Base-by-base conservation (phyloP, 140 eudicot species). In the Bidens hawaiensis region DNA sequence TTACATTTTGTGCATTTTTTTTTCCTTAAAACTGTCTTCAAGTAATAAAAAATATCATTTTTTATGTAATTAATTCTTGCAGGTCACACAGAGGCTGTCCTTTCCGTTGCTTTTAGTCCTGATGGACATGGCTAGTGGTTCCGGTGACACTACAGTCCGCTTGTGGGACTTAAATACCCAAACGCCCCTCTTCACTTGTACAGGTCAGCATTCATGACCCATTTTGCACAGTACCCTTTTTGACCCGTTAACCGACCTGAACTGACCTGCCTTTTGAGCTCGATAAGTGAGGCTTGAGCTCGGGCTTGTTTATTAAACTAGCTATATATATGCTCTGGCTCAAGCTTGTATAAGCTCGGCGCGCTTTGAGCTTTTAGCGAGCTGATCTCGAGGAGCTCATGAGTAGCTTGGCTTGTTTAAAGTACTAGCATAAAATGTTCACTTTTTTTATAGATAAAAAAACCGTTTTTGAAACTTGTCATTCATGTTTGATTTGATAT, bases 121-220 rank as follows among this genome's bases (percentile, higher is more conserved):
- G 96, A 93, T 81, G 96, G 99, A 25, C 89, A 82, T 93, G 77
- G 99, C 99, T 23, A 93, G 99, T 68, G 99, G 99, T 43, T 93
- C 99, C 14, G 99, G 99, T 66, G 99, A 93, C 72, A 88, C 99
- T 16, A 88, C 94, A 12, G 99, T 93, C 30, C 87, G 99, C 54
- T 50, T 93, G 19, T 93, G 99, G 99, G 99, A 93, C 82, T 75
- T 93, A 15, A 79, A 78, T 63, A 93, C 99, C 36, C 99, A 93
- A 81, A 93, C 99, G 21, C 99, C 99, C 59, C 12, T 85, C 62
- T 93, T 80, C 74, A 88, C 95, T 24, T 88, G 96, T 70, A 83
- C 87, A 88, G 99, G 99, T 93, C 56, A 72, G 85, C n/a, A n/a
- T n/a, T n/a, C n/a, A n/a, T n/a, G n/a, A n/a, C n/a, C n/a, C n/a